Percentiles rank a stretch among this genome's conserved stretches.
Evolutionary conservation across 2,329 filamentous ascomycete species (phyloP).

Genomic region (Epichloe glyceriae): DNA sequence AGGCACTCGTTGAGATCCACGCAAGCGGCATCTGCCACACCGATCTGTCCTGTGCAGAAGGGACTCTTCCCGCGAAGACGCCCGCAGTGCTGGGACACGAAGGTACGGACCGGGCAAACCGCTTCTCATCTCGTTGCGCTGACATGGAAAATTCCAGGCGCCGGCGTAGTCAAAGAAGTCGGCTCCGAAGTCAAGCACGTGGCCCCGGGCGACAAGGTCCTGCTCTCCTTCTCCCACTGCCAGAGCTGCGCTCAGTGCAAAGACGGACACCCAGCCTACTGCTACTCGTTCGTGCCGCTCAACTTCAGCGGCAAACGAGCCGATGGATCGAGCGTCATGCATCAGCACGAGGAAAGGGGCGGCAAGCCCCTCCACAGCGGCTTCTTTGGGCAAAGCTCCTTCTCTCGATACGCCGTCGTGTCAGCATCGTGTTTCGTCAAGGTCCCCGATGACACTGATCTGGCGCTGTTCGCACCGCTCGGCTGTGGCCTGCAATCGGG

Average conservation of each 20-base stretch:
- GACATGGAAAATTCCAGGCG: background rate
- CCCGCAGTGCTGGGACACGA: slow-evolving; percentile 2
- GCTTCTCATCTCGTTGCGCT: background rate
- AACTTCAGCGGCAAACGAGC: background rate
- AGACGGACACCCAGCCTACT: background rate
- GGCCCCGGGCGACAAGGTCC: background rate
- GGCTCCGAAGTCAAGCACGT: background rate
- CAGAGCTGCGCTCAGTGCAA: background rate
- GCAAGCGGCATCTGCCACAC: slow-evolving; percentile 3
- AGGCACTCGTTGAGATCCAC: slow-evolving; percentile 1
- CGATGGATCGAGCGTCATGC: background rate
- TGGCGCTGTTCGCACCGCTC: slow-evolving; percentile 19
- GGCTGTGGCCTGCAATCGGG: slow-evolving; percentile 25
- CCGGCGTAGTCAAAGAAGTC: background rate
- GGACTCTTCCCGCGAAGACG: background rate
- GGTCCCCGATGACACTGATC: slow-evolving; percentile 12
- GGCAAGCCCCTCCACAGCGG: slow-evolving; percentile 6
- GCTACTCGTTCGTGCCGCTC: background rate
- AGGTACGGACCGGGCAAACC: background rate
- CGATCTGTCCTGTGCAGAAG: background rate
- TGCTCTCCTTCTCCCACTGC: slow-evolving; percentile 1
- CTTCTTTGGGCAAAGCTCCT: slow-evolving; percentile 24
- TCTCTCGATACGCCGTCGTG: slow-evolving; percentile 17
- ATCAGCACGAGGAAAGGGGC: background rate
- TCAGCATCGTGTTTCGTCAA: slow-evolving; percentile 18